phyloP scores from a whole-genome alignment of 768 basidiomycete species.

The Tricholoma furcatifolium region DNA sequence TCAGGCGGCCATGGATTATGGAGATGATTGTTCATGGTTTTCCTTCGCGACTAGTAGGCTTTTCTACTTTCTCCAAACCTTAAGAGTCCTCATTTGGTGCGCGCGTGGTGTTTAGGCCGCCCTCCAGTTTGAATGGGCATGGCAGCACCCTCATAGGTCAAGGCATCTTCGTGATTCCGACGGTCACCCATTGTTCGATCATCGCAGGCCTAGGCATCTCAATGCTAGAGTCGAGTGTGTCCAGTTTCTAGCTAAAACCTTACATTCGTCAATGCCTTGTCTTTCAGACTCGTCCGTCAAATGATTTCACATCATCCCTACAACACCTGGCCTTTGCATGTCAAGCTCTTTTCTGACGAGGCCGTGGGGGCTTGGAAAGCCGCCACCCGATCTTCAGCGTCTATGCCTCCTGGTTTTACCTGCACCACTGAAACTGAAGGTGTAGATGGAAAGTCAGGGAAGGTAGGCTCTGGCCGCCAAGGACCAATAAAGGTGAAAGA shows the following conservation, averaged over 20 bases:
- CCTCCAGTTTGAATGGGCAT: constrained; percentile 81
- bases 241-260: neutral
- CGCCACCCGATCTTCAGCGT: constrained; percentile 22
- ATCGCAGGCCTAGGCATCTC: constrained; percentile 32
- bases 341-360: constrained; percentile 71
- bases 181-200: constrained; percentile 38
- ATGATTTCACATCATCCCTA: constrained; percentile 72
- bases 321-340: constrained; percentile 68
- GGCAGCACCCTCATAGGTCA: constrained; percentile 76
- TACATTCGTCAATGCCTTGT: neutral
- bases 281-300: constrained; percentile 50
- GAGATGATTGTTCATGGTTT: constrained; percentile 86
- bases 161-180: constrained; percentile 55
- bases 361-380: constrained; percentile 55
- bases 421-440: constrained; percentile 60
- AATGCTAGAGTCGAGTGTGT: constrained; percentile 49
- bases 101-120: constrained; percentile 59
- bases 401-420: constrained; percentile 54
- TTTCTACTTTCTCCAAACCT: neutral
- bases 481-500: constrained; percentile 61
- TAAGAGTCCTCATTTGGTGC: neutral
- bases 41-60: constrained; percentile 57
- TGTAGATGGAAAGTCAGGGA: constrained; percentile 63
- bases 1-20: constrained; percentile 76
- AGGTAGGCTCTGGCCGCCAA: constrained; percentile 48